Evolutionary conservation across 2,329 filamentous ascomycete species (phyloP).

Genomic region (Thyridium curvatum): DNA sequence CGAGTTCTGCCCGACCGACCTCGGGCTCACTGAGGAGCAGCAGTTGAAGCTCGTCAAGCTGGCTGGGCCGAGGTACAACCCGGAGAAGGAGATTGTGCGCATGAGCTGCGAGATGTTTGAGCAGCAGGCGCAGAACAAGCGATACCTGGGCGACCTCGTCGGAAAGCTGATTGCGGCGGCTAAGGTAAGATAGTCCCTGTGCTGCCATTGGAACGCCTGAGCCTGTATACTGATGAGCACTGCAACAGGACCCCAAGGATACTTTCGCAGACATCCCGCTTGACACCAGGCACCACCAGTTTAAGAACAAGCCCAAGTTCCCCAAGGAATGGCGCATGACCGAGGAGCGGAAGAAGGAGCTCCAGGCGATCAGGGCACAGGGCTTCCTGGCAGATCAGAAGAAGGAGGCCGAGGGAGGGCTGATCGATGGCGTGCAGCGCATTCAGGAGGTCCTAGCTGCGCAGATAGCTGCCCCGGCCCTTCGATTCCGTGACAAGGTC

Average conservation of each 20-base stretch:
- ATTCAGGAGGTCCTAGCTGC: slow-evolving; percentile 33
- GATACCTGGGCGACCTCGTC: slow-evolving; percentile 79
- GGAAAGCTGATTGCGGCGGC: slow-evolving; percentile 68
- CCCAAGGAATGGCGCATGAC: slow-evolving; percentile 81
- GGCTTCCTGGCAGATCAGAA: slow-evolving; percentile 46
- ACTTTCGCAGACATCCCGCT: slow-evolving; percentile 85
- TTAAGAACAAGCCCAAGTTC: slow-evolving; percentile 63
- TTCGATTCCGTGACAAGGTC: slow-evolving; percentile 2
- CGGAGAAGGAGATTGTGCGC: slow-evolving; percentile 70
- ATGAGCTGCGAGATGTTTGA: slow-evolving; percentile 89
- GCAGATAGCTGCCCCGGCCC: slow-evolving; percentile 10
- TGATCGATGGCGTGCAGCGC: slow-evolving; percentile 52
- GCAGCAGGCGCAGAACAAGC: slow-evolving; percentile 92
- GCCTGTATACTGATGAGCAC: background rate
- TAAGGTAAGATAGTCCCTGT: slow-evolving; percentile 38
- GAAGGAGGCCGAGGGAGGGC: slow-evolving; percentile 42
- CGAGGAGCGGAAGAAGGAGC: slow-evolving; percentile 55
- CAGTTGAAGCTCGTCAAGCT: slow-evolving; percentile 81
- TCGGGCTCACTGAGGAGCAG: slow-evolving; percentile 63
- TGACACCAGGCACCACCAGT: slow-evolving; percentile 77
- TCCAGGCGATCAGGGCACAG: slow-evolving; percentile 54
- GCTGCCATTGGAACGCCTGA: background rate
- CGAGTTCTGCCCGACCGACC: slow-evolving; percentile 72
- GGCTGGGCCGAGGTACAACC: slow-evolving; percentile 80
- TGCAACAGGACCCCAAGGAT: slow-evolving; percentile 59